phyloP scores from a whole-genome alignment of 495 filamentous ascomycete genomes.

The Penicillium goetzii region DNA sequence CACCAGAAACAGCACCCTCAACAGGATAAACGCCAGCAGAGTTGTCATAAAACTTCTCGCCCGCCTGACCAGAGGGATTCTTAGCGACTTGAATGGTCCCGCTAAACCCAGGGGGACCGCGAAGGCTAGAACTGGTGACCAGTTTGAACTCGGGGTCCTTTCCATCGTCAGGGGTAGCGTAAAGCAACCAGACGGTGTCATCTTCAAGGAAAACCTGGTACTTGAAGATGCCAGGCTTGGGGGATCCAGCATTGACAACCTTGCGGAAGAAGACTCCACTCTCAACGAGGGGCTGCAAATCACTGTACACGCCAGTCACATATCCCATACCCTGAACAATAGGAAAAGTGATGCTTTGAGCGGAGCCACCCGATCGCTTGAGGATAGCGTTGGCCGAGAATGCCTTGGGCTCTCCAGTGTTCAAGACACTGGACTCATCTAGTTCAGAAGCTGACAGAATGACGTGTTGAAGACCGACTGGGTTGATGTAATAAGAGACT shows the following conservation, averaged over 20 bases:
- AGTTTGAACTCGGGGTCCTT: slow-evolving; percentile 54
- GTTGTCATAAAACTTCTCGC: slow-evolving; percentile 71
- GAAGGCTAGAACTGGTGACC: slow-evolving; percentile 49
- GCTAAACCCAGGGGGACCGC: slow-evolving; percentile 56
- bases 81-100: slow-evolving; percentile 86
- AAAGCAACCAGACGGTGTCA: slow-evolving; percentile 76
- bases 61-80: slow-evolving; percentile 58
- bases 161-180: slow-evolving; percentile 61
- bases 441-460: slow-evolving; percentile 80
- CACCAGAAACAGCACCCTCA: slow-evolving; percentile 63
- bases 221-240: slow-evolving; percentile 71
- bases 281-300: slow-evolving; percentile 69
- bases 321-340: slow-evolving; percentile 90
- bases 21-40: slow-evolving; percentile 76
- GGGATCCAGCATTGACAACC: slow-evolving; percentile 59
- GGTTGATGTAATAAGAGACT: slow-evolving; percentile 74
- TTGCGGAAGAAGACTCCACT: slow-evolving; percentile 73
- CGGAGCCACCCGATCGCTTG: slow-evolving; percentile 52
- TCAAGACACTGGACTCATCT: slow-evolving; percentile 58
- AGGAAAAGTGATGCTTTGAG: slow-evolving; percentile 70
- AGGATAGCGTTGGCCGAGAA: slow-evolving; percentile 78
- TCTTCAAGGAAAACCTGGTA: slow-evolving; percentile 75
- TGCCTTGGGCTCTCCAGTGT: slow-evolving; percentile 62
- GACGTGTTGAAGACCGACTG: slow-evolving; percentile 79
- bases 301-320: slow-evolving; percentile 77